phyloP scores from a whole-genome alignment of 176 grass and related monocot species.

The Triticum turgidum region DNA sequence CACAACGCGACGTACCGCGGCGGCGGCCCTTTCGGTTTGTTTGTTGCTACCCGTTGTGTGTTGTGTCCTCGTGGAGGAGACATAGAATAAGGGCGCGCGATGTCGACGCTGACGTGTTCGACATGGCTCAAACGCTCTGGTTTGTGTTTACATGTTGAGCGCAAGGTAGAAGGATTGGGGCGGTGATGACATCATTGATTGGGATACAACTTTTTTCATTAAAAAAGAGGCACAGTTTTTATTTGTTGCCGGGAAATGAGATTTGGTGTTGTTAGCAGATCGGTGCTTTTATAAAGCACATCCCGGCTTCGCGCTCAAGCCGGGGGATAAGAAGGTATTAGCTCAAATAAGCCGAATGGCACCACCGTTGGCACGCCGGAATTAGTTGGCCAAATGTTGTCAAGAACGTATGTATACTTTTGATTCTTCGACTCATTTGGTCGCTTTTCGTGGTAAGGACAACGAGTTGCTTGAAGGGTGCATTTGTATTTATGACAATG shows the following conservation, averaged over 20 bases:
- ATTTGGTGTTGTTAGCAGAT: too few species aligned
- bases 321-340: too few species aligned
- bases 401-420: not conserved
- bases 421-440: not conserved
- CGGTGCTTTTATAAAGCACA: too few species aligned
- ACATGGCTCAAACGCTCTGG: too few species aligned
- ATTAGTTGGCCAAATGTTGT: not conserved
- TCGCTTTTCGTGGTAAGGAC: not conserved
- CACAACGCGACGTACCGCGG: too few species aligned
- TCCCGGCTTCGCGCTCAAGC: too few species aligned
- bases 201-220: too few species aligned
- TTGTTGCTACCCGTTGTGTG: not conserved
- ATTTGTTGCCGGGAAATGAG: too few species aligned
- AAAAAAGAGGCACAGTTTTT: too few species aligned
- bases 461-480: not conserved
- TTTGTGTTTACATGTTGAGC: not conserved
- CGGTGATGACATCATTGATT: not conserved
- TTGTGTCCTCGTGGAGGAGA: not conserved
- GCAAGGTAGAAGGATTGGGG: not conserved
- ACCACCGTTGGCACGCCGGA: not conserved
- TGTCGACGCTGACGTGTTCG: too few species aligned
- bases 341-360: too few species aligned
- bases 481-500: too few species aligned
- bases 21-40: not conserved
- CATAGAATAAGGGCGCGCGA: not conserved